Evolutionary conservation across 768 basidiomycete species (phyloP).

Genomic region (Suillus lakei): DNA sequence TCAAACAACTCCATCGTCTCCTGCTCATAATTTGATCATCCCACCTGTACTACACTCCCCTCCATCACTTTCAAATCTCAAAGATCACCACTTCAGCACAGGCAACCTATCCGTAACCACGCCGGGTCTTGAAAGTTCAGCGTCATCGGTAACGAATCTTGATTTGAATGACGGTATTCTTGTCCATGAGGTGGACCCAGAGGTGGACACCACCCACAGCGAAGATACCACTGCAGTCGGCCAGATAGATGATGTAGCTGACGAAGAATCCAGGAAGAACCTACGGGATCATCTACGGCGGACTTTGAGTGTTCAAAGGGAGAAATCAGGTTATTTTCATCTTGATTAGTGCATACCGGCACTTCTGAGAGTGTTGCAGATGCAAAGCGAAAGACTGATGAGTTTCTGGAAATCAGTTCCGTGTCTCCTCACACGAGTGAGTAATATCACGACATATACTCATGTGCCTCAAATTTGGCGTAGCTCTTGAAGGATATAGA

Average conservation of each 20-base stretch:
- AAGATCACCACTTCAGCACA: not conserved
- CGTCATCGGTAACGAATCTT: constrained; percentile 72
- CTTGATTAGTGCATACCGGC: constrained; percentile 5
- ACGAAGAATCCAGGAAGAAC: constrained; percentile 64
- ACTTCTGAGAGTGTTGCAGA: constrained; percentile 31
- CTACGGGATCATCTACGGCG: constrained; percentile 74
- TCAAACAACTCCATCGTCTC: not conserved
- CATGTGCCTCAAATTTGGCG: not conserved
- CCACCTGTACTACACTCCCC: not conserved
- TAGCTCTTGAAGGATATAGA: constrained; percentile 22
- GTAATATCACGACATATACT: constrained; percentile 2
- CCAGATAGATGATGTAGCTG: constrained; percentile 45
- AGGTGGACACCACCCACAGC: constrained; percentile 56
- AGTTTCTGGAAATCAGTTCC: constrained; percentile 39
- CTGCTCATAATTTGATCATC: not conserved
- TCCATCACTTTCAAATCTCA: not conserved
- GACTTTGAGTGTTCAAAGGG: constrained; percentile 60
- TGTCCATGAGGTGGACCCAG: constrained; percentile 70
- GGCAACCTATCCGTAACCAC: constrained; percentile 19
- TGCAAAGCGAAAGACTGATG: constrained; percentile 32
- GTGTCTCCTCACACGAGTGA: constrained; percentile 47
- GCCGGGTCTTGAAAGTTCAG: constrained; percentile 60
- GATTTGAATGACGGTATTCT: constrained; percentile 72
- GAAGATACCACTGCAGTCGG: constrained; percentile 58
- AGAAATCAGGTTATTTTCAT: constrained; percentile 49